phyloP scores from a whole-genome alignment of 2,329 filamentous ascomycete species.

The Neospermospora avenae region DNA sequence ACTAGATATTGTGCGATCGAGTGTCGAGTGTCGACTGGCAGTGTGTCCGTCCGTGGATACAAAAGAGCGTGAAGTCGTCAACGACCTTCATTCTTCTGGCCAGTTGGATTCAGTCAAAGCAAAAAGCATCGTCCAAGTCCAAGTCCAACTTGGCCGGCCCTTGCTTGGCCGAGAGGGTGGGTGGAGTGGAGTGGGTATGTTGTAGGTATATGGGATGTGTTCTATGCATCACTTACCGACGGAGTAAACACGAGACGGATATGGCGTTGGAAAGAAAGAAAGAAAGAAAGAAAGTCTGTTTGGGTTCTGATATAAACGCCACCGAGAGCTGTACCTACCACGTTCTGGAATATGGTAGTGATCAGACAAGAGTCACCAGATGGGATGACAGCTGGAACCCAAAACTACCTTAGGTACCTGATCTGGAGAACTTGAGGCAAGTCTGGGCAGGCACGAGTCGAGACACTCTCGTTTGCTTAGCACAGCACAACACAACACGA shows the following conservation, averaged over 20 bases:
- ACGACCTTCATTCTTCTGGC: constrained; percentile 5
- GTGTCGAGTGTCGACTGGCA: neutral
- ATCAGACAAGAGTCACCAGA: neutral
- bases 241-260: constrained; percentile 13
- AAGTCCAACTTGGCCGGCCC: neutral
- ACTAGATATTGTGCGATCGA: neutral
- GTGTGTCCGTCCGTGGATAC: neutral
- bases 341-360: too few relatives aligned
- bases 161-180: neutral
- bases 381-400: neutral
- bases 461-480: too few relatives aligned
- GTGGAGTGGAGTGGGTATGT: too few relatives aligned
- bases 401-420: too few relatives aligned
- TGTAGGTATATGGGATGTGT: neutral
- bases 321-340: too few relatives aligned
- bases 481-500: neutral
- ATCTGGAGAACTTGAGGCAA: too few relatives aligned
- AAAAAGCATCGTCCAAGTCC: neutral
- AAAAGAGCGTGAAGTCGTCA: constrained; percentile 15
- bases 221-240: constrained; percentile 10
- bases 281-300: too few relatives aligned
- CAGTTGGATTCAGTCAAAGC: constrained; percentile 10
- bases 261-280: too few relatives aligned
- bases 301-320: too few relatives aligned
- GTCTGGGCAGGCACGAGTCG: too few relatives aligned